A percentile compares a stretch with the other conserved stretches of the same genome.
Evolutionary conservation across 441 rosid species (phyloP).

Genomic region (Biscutella laevigata): DNA sequence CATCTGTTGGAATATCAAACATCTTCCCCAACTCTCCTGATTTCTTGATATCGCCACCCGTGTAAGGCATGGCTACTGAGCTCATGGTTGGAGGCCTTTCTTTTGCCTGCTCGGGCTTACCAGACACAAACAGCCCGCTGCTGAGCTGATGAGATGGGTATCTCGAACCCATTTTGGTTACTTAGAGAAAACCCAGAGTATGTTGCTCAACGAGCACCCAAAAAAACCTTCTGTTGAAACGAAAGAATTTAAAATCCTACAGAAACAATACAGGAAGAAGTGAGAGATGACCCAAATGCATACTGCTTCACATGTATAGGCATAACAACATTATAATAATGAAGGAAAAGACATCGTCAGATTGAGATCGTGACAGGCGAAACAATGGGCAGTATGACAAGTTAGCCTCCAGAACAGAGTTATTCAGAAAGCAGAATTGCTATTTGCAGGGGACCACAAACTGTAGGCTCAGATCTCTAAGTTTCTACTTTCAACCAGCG

Average conservation of each 20-base stretch:
- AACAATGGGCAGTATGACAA: constrained; percentile 10
- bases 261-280: constrained; percentile 8
- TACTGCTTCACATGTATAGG: constrained; percentile 19
- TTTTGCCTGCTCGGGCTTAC: constrained; percentile 94
- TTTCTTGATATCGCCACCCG: constrained; percentile 92
- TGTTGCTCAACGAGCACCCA: constrained; percentile 12
- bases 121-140: constrained; percentile 94
- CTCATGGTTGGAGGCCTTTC: constrained; percentile 95
- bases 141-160: constrained; percentile 98
- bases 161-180: constrained; percentile 80
- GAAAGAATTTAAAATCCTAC: constrained; percentile 26
- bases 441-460: constrained; percentile 18
- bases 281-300: constrained; percentile 9
- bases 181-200: constrained; percentile 22
- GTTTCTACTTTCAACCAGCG: neutral
- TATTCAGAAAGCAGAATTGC: neutral
- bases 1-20: constrained; percentile 89
- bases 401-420: constrained; percentile 7
- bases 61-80: constrained; percentile 90
- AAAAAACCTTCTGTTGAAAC: constrained; percentile 10
- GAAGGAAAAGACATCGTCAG: neutral
- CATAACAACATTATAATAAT: neutral
- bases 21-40: constrained; percentile 98
- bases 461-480: constrained; percentile 24
- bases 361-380: constrained; percentile 12